Conservation (phyloP, 1,284 basidiomycete species). For the Fomitopsis betulina region DNA sequence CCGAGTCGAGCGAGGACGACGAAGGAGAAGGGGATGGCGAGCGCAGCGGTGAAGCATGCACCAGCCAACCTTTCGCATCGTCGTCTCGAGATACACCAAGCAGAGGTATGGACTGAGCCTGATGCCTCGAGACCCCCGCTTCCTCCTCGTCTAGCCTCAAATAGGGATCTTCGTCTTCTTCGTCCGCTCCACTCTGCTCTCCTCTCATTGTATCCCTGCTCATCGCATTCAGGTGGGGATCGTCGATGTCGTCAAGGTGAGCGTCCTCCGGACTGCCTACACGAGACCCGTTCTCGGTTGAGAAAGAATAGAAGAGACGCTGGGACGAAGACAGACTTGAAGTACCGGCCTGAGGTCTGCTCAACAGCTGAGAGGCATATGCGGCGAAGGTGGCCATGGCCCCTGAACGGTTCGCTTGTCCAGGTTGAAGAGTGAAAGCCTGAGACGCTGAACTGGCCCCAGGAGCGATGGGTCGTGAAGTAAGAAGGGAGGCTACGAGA, state of each 20-base stretch:
- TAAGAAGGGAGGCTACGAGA: not conserved
- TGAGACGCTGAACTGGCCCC: not conserved
- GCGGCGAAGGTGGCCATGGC: constrained; percentile 55
- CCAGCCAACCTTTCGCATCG: constrained; percentile 61
- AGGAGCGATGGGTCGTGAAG: not conserved
- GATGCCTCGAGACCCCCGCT: constrained; percentile 36
- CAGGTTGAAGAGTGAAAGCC: not conserved
- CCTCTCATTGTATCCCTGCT: constrained; percentile 25
- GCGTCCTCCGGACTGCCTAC: constrained; percentile 41
- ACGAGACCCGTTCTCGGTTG: constrained; percentile 64
- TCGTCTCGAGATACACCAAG: constrained; percentile 36
- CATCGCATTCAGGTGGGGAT: constrained; percentile 57
- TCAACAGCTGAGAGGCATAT: constrained; percentile 66
- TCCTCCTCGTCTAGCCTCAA: constrained; percentile 59
- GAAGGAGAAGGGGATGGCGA: constrained; percentile 44
- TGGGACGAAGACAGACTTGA: constrained; percentile 55
- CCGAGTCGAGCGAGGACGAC: constrained; percentile 45
- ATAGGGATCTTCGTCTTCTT: constrained; percentile 71
- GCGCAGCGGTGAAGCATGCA: constrained; percentile 52
- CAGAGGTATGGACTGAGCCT: constrained; percentile 47
- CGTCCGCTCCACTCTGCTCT: constrained; percentile 25
- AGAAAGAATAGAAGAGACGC: constrained; percentile 79
- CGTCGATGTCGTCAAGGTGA: constrained; percentile 65
- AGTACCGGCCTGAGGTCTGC: constrained; percentile 40
- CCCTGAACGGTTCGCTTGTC: not conserved